A percentile compares a stretch with the other conserved stretches of the same genome.
Evolutionary conservation across 2,329 filamentous ascomycete genomes (phyloP).

Genomic region (Aureobasidium vineae): DNA sequence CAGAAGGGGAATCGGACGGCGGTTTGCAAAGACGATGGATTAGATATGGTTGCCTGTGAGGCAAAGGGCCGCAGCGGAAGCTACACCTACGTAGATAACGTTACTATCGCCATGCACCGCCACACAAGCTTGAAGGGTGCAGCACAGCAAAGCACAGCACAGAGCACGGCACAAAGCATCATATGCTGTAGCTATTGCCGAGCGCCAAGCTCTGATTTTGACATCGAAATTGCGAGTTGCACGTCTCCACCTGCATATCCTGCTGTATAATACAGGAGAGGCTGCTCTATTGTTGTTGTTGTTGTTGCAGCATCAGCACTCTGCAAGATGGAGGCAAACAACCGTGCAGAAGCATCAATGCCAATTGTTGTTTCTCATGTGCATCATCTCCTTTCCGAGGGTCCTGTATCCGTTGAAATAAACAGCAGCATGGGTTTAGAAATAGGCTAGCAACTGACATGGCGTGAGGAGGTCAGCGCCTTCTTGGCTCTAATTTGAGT

Average conservation of each 20-base stretch:
- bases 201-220: conserved; percentile 13
- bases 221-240: conserved; percentile 22
- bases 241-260: not conserved
- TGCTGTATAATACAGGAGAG: not conserved
- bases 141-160: not conserved
- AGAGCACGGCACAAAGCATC: not conserved
- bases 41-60: conserved; percentile 18
- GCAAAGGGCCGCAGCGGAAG: not conserved
- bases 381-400: not conserved
- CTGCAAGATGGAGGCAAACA: not conserved
- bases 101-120: conserved; percentile 4
- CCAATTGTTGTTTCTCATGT: not conserved
- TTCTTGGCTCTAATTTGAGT: conserved; percentile 24
- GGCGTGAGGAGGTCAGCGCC: conserved; percentile 19
- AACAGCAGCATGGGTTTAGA: conserved; percentile 1
- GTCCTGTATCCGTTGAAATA: not conserved
- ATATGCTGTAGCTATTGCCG: not conserved
- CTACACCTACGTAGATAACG: conserved; percentile 1
- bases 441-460: conserved; percentile 21
- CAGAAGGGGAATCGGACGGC: not conserved
- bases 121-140: not conserved
- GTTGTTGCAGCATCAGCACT: not conserved
- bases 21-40: conserved; percentile 14
- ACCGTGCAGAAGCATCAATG: not conserved
- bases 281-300: not conserved